Evolutionary conservation across 768 basidiomycete genomes (phyloP).

Genomic region (Cystofilobasidium capitatum): DNA sequence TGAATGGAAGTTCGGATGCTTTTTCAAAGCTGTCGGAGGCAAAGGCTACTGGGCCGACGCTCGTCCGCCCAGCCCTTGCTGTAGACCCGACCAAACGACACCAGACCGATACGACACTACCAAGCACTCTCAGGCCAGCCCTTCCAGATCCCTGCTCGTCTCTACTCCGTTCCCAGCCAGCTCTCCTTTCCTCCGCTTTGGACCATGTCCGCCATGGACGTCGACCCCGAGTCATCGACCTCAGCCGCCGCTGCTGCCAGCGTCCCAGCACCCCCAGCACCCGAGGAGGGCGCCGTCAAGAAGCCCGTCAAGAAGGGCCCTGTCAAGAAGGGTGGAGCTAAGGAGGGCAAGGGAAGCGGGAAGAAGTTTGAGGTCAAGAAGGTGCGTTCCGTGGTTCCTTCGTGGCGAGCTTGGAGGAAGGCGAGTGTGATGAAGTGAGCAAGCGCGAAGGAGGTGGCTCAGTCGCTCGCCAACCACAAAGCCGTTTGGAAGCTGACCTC

Average conservation of each 20-base stretch:
- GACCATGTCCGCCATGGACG: slow-evolving; percentile 24
- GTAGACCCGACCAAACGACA: no score
- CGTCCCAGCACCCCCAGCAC: neutral
- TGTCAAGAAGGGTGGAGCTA: slow-evolving; percentile 6
- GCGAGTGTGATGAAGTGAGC: neutral
- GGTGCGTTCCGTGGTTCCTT: slow-evolving; percentile 46
- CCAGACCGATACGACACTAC: no score
- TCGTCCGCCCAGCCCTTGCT: no score
- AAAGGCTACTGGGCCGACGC: no score
- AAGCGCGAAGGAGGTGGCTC: neutral
- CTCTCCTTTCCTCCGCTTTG: neutral
- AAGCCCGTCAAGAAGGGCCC: slow-evolving; percentile 2
- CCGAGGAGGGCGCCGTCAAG: slow-evolving; percentile 14
- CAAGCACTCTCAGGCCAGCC: no score
- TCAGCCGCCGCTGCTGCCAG: slow-evolving; percentile 4
- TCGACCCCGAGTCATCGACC: slow-evolving; percentile 14
- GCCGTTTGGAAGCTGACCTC: neutral
- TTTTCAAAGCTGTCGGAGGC: no score
- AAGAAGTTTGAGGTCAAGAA: slow-evolving; percentile 92
- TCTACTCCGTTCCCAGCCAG: neutral
- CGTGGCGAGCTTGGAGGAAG: neutral
- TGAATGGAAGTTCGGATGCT: no score
- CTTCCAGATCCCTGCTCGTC: no score
- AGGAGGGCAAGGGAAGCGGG: slow-evolving; percentile 22
- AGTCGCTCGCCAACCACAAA: neutral